phyloP scores from a whole-genome alignment of 768 basidiomycete genomes.

The Tulasnella sp. region DNA sequence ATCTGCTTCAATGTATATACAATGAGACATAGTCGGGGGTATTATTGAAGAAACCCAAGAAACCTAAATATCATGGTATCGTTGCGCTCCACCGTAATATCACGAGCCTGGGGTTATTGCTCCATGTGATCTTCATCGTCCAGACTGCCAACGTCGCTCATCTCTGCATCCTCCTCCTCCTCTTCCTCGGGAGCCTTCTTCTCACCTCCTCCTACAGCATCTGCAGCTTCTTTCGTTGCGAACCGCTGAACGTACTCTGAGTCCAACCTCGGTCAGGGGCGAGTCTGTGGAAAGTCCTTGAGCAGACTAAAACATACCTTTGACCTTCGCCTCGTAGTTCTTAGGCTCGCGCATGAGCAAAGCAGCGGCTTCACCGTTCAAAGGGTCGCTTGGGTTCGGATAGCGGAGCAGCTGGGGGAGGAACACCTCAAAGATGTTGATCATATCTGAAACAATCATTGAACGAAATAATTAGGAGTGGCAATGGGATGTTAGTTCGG shows the following conservation, averaged over 20 bases:
- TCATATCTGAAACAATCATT: constrained; percentile 67
- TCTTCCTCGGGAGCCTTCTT: constrained; percentile 63
- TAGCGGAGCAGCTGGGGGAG: constrained; percentile 95
- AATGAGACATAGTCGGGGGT: neutral
- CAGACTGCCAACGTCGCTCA: constrained; percentile 84
- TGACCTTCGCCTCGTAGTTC: constrained; percentile 90
- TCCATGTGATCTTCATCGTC: constrained; percentile 54
- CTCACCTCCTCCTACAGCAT: constrained; percentile 57
- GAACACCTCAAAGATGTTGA: constrained; percentile 99
- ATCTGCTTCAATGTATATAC: neutral
- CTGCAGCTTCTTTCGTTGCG: constrained; percentile 86
- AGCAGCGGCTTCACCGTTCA: constrained; percentile 97
- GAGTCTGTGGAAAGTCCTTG: neutral
- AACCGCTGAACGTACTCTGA: constrained; percentile 93
- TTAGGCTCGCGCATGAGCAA: constrained; percentile 96
- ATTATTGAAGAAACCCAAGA: neutral
- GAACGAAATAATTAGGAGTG: neutral
- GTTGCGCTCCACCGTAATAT: neutral
- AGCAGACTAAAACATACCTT: constrained; percentile 51
- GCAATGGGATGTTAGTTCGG: neutral
- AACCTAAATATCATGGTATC: neutral
- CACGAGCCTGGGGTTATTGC: neutral
- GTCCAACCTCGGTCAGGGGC: constrained; percentile 20
- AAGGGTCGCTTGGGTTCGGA: constrained; percentile 96
- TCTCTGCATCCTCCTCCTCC: constrained; percentile 61